Percentiles rank a stretch among this genome's conserved stretches.
phyloP scores from a whole-genome alignment of 2,329 filamentous ascomycete genomes.

The Monilinia polystroma region DNA sequence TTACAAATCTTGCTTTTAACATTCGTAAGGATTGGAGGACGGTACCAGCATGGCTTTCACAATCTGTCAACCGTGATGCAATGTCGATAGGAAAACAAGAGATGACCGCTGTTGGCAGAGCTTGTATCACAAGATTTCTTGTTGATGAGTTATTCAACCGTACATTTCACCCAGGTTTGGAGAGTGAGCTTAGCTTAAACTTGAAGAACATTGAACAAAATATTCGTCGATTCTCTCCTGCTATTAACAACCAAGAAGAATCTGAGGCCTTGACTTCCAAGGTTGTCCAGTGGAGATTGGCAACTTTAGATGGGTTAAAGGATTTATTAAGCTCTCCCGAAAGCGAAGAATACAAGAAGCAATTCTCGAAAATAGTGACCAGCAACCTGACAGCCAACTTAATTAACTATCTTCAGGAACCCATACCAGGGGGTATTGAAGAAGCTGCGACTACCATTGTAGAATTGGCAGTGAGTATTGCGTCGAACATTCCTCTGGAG shows the following conservation, averaged over 20 bases:
- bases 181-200: conserved; percentile 70
- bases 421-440: conserved; percentile 77
- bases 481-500: conserved; percentile 83
- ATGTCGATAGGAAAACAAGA: conserved; percentile 88
- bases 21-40: conserved; percentile 91
- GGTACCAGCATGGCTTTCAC: conserved; percentile 76
- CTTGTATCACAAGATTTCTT: conserved; percentile 85
- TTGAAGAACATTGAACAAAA: conserved; percentile 86
- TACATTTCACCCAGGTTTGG: conserved; percentile 88
- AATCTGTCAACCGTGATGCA: conserved; percentile 80
- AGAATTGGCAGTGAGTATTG: conserved; percentile 83
- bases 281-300: conserved; percentile 88
- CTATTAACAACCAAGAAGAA: conserved; percentile 77
- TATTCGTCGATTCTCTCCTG: conserved; percentile 74
- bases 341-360: conserved; percentile 63
- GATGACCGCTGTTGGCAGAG: conserved; percentile 93
- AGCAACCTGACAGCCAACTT: conserved; percentile 67
- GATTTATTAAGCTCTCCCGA: conserved; percentile 65
- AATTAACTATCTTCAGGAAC: conserved; percentile 71
- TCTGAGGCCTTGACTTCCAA: conserved; percentile 84
- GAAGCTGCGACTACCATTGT: conserved; percentile 90
- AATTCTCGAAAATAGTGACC: conserved; percentile 70
- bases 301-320: conserved; percentile 87
- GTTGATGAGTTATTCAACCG: conserved; percentile 88
- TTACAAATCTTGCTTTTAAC: conserved; percentile 92